Evolutionary conservation across 1,284 basidiomycete species (phyloP).

Genomic region (Spongiforma sp.): DNA sequence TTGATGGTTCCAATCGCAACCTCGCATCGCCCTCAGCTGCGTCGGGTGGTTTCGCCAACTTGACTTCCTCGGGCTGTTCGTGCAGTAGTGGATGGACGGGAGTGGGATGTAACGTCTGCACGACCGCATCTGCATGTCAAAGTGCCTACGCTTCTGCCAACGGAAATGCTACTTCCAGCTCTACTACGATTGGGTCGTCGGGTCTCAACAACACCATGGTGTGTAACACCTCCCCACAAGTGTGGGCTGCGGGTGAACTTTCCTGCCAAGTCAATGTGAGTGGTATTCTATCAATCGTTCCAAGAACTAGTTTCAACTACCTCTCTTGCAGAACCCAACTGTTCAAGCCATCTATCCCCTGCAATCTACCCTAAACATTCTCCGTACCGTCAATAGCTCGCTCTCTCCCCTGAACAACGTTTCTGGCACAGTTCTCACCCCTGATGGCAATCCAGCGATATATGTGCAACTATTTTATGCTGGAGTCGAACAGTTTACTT

Average conservation of each 20-base stretch:
- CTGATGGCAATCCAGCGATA: constrained; percentile 63
- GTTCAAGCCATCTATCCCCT: constrained; percentile 76
- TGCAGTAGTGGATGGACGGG: constrained; percentile 80
- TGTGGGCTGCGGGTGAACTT: constrained; percentile 73
- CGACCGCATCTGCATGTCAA: constrained; percentile 63
- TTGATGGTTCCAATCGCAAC: constrained; percentile 66
- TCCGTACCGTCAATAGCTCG: constrained; percentile 71
- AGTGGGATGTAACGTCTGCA: constrained; percentile 79
- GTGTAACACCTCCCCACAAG: constrained; percentile 64
- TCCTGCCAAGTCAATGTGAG: constrained; percentile 77
- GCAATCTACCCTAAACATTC: constrained; percentile 72
- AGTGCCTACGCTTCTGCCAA: constrained; percentile 52
- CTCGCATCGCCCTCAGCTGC: constrained; percentile 45
- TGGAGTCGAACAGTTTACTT: constrained; percentile 88
- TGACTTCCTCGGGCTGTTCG: constrained; percentile 64
- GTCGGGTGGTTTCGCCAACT: constrained; percentile 58
- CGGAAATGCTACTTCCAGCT: constrained; percentile 38
- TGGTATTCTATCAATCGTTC: constrained; percentile 28
- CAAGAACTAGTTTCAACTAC: constrained; percentile 4
- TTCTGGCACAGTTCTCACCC: constrained; percentile 47
- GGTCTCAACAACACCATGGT: constrained; percentile 63
- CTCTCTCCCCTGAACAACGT: constrained; percentile 69
- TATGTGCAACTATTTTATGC: constrained; percentile 84
- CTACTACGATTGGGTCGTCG: constrained; percentile 22
- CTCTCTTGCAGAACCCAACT: constrained; percentile 69